Evolutionary conservation across 352 stramenopile species (phyloP).

Genomic region (Pythium dissotocum): DNA sequence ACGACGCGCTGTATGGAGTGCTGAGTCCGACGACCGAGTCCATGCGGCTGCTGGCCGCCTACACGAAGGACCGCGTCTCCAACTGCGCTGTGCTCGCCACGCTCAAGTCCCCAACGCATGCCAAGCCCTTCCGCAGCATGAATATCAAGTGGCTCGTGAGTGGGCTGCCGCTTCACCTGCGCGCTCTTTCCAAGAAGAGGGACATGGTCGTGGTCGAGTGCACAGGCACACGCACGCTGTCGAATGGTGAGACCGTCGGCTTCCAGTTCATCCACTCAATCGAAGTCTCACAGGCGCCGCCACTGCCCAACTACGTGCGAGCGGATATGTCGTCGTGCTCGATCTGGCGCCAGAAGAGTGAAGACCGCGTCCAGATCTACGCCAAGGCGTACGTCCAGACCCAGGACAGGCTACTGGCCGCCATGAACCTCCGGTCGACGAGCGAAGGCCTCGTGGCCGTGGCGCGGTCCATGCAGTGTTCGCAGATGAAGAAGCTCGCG

Average conservation of each 20-base stretch:
- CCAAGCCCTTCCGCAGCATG: constrained; percentile 52
- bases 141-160: constrained; percentile 66
- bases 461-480: constrained; percentile 41
- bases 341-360: constrained; percentile 47
- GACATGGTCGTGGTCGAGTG: constrained; percentile 62
- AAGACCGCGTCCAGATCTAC: constrained; percentile 33
- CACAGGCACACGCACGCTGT: constrained; percentile 45
- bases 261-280: constrained; percentile 70
- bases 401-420: constrained; percentile 38
- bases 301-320: constrained; percentile 36
- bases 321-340: constrained; percentile 55
- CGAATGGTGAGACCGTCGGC: constrained; percentile 53
- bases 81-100: constrained; percentile 53
- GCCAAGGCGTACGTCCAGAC: constrained; percentile 42
- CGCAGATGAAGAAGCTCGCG: constrained; percentile 68
- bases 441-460: constrained; percentile 38
- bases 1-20: constrained; percentile 66
- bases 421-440: constrained; percentile 35
- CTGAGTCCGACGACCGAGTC: constrained; percentile 36
- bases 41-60: constrained; percentile 53
- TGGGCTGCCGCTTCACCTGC: constrained; percentile 41
- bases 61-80: constrained; percentile 45
- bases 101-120: constrained; percentile 38
- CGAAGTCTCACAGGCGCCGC: constrained; percentile 47
- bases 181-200: constrained; percentile 45